These are phyloP conservation scores for Neovahlkampfia damariscottae DNA, from an alignment of 78 protist genomes.

Conservation along the genomic window DNA sequence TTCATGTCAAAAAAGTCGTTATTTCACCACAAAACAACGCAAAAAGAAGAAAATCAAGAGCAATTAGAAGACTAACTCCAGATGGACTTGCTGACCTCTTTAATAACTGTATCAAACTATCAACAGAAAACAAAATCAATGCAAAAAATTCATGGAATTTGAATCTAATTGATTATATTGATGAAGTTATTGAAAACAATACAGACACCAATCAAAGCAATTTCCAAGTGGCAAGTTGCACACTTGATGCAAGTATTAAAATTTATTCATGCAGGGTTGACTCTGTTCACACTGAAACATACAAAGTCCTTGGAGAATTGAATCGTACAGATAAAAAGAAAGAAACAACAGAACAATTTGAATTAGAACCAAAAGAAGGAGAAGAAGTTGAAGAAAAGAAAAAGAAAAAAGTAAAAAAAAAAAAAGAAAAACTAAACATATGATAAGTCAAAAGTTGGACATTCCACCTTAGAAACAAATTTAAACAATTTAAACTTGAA, in stretches of 20 bases:
- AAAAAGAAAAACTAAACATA: constrained; percentile 7
- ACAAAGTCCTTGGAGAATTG: constrained; percentile 66
- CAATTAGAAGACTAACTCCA: background rate
- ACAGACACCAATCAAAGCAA: constrained; percentile 30
- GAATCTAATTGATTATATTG: constrained; percentile 67
- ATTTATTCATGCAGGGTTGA: constrained; percentile 87
- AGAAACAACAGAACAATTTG: constrained; percentile 17
- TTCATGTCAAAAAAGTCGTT: background rate
- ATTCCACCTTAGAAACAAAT: constrained; percentile 44
- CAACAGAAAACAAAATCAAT: constrained; percentile 71
- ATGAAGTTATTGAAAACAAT: constrained; percentile 32
- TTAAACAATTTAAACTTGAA: constrained; percentile 24
- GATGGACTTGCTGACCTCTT: background rate
- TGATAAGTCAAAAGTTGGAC: background rate
- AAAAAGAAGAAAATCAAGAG: background rate
- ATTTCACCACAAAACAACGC: background rate
- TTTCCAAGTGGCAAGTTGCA: constrained; percentile 76
- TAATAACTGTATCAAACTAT: constrained; percentile 2
- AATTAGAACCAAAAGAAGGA: constrained; percentile 5
- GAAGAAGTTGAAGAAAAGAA: constrained; percentile 11
- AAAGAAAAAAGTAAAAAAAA: background rate
- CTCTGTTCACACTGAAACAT: constrained; percentile 61
- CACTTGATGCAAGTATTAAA: constrained; percentile 81
- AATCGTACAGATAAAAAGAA: constrained; percentile 10
- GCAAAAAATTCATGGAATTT: constrained; percentile 79